These are phyloP conservation scores for Candida argentea DNA, from an alignment of 805 yeast species.

Conservation along the genomic window DNA sequence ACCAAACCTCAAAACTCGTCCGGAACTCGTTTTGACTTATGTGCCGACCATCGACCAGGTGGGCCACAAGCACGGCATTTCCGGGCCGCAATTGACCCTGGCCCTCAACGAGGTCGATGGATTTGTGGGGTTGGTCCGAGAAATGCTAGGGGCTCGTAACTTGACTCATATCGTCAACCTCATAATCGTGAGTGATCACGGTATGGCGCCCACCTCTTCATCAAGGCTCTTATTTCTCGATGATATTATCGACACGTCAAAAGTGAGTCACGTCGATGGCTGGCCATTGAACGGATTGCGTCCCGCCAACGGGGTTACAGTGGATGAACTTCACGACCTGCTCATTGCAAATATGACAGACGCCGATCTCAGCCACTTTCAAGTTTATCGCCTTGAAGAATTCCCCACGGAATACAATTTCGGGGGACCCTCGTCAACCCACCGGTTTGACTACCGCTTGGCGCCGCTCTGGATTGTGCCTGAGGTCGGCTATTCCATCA, in stretches of 20 bases:
- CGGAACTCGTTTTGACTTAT: slow-evolving; percentile 67
- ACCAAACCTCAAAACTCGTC: slow-evolving; percentile 40
- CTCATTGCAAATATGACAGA: slow-evolving; percentile 21
- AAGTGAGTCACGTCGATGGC: slow-evolving; percentile 60
- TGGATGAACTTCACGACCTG: slow-evolving; percentile 38
- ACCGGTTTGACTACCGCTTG: slow-evolving; percentile 45
- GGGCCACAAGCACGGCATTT: slow-evolving; percentile 66
- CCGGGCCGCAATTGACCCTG: slow-evolving; percentile 44
- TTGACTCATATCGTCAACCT: slow-evolving; percentile 60
- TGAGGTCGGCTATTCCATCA: slow-evolving; percentile 65
- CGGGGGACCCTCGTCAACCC: slow-evolving; percentile 28
- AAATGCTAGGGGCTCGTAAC: slow-evolving; percentile 44
- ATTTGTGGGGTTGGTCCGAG: slow-evolving; percentile 41
- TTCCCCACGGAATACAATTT: slow-evolving; percentile 46
- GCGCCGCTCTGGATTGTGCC: slow-evolving; percentile 88
- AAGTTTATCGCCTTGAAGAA: slow-evolving; percentile 44
- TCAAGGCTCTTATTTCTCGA: slow-evolving; percentile 63
- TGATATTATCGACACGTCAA: slow-evolving; percentile 47
- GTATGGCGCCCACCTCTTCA: slow-evolving; percentile 82
- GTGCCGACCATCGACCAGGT: slow-evolving; percentile 75
- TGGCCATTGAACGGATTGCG: slow-evolving; percentile 82
- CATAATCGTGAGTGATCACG: slow-evolving; percentile 80
- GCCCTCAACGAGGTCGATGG: slow-evolving; percentile 58
- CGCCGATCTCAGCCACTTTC: slow-evolving; percentile 22
- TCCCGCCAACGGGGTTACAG: slow-evolving; percentile 33